Evolutionary conservation across 2,329 filamentous ascomycete species (phyloP), one percentile per base, ranked within the genome.

Genomic region (Ophiostoma montium): DNA sequence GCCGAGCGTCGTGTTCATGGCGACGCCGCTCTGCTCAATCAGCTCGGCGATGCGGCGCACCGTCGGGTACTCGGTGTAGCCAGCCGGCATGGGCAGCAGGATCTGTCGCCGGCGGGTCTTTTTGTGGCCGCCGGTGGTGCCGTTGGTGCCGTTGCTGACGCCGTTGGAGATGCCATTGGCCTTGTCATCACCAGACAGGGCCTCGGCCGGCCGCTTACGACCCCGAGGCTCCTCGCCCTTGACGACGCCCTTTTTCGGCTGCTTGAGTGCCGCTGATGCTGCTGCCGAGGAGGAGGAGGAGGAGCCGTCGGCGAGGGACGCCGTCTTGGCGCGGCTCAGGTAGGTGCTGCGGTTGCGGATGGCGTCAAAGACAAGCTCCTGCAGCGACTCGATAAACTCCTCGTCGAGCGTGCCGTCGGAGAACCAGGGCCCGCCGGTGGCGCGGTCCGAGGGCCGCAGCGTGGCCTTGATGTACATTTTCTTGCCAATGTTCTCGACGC

Each of bases 401-500:
- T 85, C 82, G 65, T 98, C 92, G 12, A 96, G 75, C 55, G 89
- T 84, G 47, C 87, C 86, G 54, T 95, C 88, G 8, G 86, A 89
- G 63, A 92, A 95, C 86, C 90, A 98, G 9, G 87, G 84, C 2
- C 92, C 92, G 44, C 92, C 92, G 0, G 88, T 94, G 43, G 94
- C 86, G 53, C 92, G 84, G 54, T 95, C 89, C 48, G 83, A 86
- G 0, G 92, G 90, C 11, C 80, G 78, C 53, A 98, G 76, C 54
- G 82, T 82, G 48, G 82, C 79, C 60, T 95, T 82, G 74, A 98
- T 94, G 72, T 92, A 98, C 76, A 94, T 95, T 67, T 94, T 95
- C 62, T 92, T 84, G 56, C 82, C 85, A 27, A 87, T 86, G 61
- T 85, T 82, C 67, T 94, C 88, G 65, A 94, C 88, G 64, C 84